These are phyloP conservation scores for Cryptosporidium sp. DNA, from an alignment of 169 alveolate species.

Conservation along the genomic window DNA sequence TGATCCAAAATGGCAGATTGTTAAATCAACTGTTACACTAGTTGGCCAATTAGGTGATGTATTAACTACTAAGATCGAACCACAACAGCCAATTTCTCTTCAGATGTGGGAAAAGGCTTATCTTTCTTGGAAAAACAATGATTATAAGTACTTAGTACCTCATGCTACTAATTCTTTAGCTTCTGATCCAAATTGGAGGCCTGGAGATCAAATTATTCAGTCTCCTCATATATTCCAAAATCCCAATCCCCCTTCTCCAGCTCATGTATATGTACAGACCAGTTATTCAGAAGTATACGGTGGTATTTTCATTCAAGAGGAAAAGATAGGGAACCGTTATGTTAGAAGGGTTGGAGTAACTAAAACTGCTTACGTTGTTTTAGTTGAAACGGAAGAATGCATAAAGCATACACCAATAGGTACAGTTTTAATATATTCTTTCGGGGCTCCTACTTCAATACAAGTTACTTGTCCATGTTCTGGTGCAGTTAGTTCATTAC, in stretches of 20 bases:
- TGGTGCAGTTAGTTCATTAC: neutral
- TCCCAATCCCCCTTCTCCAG: conserved; percentile 1
- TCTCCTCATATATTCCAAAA: neutral
- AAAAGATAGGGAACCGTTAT: neutral
- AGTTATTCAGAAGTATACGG: neutral
- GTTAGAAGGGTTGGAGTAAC: conserved; percentile 25
- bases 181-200: conserved; percentile 4
- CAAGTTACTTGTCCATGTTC: conserved; percentile 12
- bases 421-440: neutral
- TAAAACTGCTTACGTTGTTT: neutral
- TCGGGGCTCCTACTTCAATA: neutral
- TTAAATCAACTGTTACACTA: neutral
- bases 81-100: neutral
- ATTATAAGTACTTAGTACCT: neutral
- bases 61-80: neutral
- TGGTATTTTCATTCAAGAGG: conserved; percentile 26
- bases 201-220: neutral
- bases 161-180: neutral
- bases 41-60: neutral
- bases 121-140: conserved; percentile 15
- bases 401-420: neutral
- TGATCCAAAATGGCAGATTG: neutral
- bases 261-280: neutral
- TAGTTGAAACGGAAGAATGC: neutral
- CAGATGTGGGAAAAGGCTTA: conserved; percentile 22